phyloP scores from a whole-genome alignment of 495 filamentous ascomycete species.

The Penicillium taxi region DNA sequence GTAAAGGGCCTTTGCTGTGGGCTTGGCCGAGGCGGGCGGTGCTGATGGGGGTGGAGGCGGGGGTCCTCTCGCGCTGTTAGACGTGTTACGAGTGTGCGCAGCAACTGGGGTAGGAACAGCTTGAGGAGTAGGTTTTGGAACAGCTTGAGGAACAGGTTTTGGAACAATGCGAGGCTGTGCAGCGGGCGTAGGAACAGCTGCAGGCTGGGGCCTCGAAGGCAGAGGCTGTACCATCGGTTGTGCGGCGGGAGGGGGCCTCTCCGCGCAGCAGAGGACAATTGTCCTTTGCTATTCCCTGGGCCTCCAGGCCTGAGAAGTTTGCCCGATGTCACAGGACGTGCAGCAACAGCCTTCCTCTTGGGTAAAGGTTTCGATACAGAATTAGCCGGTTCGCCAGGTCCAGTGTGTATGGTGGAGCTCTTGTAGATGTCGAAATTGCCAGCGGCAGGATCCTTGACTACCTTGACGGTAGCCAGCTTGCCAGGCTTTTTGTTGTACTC shows the following conservation, averaged over 20 bases:
- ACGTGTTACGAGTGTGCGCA: constrained; percentile 47
- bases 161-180: constrained; percentile 27
- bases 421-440: constrained; percentile 79
- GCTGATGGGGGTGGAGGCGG: constrained; percentile 58
- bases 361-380: constrained; percentile 81
- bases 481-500: constrained; percentile 98
- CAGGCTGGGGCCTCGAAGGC: constrained; percentile 2
- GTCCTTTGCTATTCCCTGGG: constrained; percentile 71
- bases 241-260: constrained; percentile 24
- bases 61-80: constrained; percentile 51
- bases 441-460: constrained; percentile 73
- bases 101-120: constrained; percentile 39
- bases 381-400: constrained; percentile 71
- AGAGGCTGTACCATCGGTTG: constrained; percentile 30
- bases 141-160: constrained; percentile 34
- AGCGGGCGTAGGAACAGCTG: constrained; percentile 1
- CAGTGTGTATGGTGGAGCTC: constrained; percentile 81
- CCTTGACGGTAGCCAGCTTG: constrained; percentile 81
- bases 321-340: constrained; percentile 80
- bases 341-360: constrained; percentile 71
- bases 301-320: constrained; percentile 87
- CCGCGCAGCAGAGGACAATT: constrained; percentile 47
- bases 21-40: constrained; percentile 66
- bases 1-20: constrained; percentile 76
- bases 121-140: constrained; percentile 33